Conservation (phyloP, 306 rosid genomes). For the Begonia loranthoides region DNA sequence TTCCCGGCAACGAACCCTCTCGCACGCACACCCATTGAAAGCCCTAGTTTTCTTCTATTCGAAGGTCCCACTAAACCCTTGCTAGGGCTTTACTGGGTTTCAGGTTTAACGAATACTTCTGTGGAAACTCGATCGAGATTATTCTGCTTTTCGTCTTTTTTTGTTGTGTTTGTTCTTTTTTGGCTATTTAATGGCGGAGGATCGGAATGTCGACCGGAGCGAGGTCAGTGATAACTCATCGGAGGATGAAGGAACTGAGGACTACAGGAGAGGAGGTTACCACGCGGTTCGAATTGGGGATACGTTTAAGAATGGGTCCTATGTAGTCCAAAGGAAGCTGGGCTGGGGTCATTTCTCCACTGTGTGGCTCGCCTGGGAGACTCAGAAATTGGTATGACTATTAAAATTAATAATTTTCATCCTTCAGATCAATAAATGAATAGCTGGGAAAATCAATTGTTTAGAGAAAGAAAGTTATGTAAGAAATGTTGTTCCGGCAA, state of each 20-base stretch:
- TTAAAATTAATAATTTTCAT: not conserved
- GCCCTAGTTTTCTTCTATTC: too few relatives aligned
- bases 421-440: too few relatives aligned
- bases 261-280: slow-evolving; percentile 31
- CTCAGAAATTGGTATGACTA: slow-evolving; percentile 18
- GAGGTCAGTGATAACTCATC: slow-evolving; percentile 20
- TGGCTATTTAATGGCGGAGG: slow-evolving; percentile 19
- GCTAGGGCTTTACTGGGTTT: not conserved
- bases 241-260: slow-evolving; percentile 33
- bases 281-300: slow-evolving; percentile 29
- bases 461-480: too few relatives aligned
- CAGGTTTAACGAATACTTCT: not conserved
- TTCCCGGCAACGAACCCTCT: too few relatives aligned
- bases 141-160: not conserved
- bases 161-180: not conserved
- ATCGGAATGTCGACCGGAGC: slow-evolving; percentile 16
- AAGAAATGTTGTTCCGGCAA: too few relatives aligned
- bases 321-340: slow-evolving; percentile 29
- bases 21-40: too few relatives aligned
- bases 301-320: slow-evolving; percentile 27
- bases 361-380: slow-evolving; percentile 38
- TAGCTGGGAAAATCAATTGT: too few relatives aligned
- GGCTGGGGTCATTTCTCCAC: slow-evolving; percentile 42
- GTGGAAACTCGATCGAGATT: too few relatives aligned
- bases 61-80: too few relatives aligned